These are phyloP conservation scores for Cetraspora pellucida DNA, from an alignment of 192 early-diverging fungal species.

Conservation along the genomic window DNA sequence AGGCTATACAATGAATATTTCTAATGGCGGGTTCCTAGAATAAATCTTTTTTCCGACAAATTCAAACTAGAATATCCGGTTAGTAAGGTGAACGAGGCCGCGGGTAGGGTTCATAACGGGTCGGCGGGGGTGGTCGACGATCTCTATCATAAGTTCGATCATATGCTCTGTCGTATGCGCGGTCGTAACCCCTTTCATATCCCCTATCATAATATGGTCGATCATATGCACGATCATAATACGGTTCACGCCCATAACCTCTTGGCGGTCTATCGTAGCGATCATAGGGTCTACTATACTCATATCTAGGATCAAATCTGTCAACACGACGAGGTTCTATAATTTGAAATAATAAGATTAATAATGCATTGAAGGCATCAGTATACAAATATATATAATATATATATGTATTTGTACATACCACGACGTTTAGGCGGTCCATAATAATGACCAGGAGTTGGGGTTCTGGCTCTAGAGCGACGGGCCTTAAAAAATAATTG, in stretches of 20 bases:
- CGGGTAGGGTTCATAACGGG: slow-evolving; percentile 30
- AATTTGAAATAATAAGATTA: background rate
- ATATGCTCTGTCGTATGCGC: slow-evolving; percentile 25
- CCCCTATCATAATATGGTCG: slow-evolving; percentile 34
- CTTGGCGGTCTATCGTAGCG: slow-evolving; percentile 34
- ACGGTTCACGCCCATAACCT: slow-evolving; percentile 32
- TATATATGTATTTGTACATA: slow-evolving; percentile 27
- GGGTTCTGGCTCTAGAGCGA: slow-evolving; percentile 66
- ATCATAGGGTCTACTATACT: slow-evolving; percentile 46
- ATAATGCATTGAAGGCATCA: background rate
- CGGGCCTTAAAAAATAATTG: slow-evolving; percentile 56
- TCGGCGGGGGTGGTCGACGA: slow-evolving; percentile 22
- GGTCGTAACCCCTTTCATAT: slow-evolving; percentile 33
- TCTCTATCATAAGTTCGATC: slow-evolving; percentile 35
- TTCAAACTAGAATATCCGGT: background rate
- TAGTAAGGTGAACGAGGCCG: slow-evolving; percentile 35
- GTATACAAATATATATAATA: background rate
- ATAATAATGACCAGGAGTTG: slow-evolving; percentile 79
- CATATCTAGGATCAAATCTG: slow-evolving; percentile 51
- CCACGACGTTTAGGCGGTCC: slow-evolving; percentile 71
- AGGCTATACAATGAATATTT: slow-evolving; percentile 17
- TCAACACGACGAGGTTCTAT: slow-evolving; percentile 44
- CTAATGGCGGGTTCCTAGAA: slow-evolving; percentile 3
- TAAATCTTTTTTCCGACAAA: background rate
- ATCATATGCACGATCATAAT: slow-evolving; percentile 37